Evolutionary conservation across 306 rosid species (phyloP), one percentile per base, ranked within the genome.

Genomic region (Cucurbita maxima): DNA sequence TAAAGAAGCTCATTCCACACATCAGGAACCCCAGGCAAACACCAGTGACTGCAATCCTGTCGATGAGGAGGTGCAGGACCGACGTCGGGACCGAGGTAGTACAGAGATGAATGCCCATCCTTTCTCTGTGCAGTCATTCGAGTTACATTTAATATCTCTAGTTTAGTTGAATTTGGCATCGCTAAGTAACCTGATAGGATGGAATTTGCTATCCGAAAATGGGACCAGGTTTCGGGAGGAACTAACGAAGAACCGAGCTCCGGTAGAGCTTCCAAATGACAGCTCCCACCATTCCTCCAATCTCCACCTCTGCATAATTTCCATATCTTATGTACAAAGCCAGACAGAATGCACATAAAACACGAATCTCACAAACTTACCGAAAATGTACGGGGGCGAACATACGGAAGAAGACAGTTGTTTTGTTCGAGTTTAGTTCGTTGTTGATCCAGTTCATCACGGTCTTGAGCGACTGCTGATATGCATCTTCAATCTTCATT

Each of bases 11-110:
- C 92, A 80, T 94, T 91, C 99, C 97, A 87, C 54, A 89, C 58
- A 72, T 94, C 97, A 8, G 99, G 97, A 40, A 89, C 96, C 55
- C 99, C 98, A 54, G 98, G 99, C 9, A 91, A 84, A 79, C 96
- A 91, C 97, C 98, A 94, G 60, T 94, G 99, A 75, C 99, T 94
- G 74, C 97, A 91, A 77, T 89, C 99, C 84, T 91, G 97, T 34
- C 92, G 90, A 71, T 71, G 95, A 73, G 10, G 70, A 20, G 92
- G 80, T 8, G 83, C 87, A 0, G 89, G 82, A 10, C 88, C 86
- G 10, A 41, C 57, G 1, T 66, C 52, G 3, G 84, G 88, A 40
- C 90, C 84, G 1, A 82, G 55, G 83, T 91, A 94, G 75, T 91
- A 91, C 14, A 89, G 51, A 6, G 99, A 94, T 3, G 85, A 84